Evolutionary conservation across 495 filamentous ascomycete species (phyloP).

Genomic region (Alectoria sarmentosa): DNA sequence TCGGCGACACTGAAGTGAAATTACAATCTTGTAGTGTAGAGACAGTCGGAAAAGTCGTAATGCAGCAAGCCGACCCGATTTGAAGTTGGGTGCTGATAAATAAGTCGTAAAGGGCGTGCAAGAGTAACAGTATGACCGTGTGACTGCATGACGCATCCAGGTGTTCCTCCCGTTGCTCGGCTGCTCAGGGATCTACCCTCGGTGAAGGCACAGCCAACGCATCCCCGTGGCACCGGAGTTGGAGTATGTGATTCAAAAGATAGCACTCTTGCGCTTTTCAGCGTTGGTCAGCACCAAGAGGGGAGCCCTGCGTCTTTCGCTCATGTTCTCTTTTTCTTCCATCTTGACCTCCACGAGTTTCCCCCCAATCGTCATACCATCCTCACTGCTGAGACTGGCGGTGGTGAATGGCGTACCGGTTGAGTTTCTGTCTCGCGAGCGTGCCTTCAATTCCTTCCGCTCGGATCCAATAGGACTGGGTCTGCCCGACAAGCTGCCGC

Average conservation of each 20-base stretch:
- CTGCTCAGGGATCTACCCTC: slow-evolving; percentile 20
- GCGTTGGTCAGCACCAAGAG: slow-evolving; percentile 82
- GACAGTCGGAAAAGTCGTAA: slow-evolving; percentile 23
- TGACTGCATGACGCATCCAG: slow-evolving; percentile 4
- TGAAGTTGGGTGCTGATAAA: slow-evolving; percentile 15
- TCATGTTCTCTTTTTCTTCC: slow-evolving; percentile 33
- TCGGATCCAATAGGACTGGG: slow-evolving; percentile 80
- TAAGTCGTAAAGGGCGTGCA: slow-evolving; percentile 24
- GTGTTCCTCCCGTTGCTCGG: slow-evolving; percentile 5
- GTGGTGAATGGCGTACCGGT: slow-evolving; percentile 47
- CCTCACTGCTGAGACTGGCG: slow-evolving; percentile 57
- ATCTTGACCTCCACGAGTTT: slow-evolving; percentile 44
- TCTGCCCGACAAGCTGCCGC: slow-evolving; percentile 72
- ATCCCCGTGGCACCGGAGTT: not conserved
- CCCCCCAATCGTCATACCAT: slow-evolving; percentile 44
- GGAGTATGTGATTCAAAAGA: slow-evolving; percentile 36
- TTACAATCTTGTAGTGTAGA: slow-evolving; percentile 21
- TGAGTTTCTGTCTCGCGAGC: slow-evolving; percentile 54
- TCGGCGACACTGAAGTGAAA: slow-evolving; percentile 14
- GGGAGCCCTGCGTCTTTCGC: slow-evolving; percentile 69
- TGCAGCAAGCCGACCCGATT: slow-evolving; percentile 12
- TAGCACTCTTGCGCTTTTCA: slow-evolving; percentile 81
- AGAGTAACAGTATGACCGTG: slow-evolving; percentile 13
- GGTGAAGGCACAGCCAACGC: not conserved
- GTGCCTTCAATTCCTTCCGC: slow-evolving; percentile 57